Percentiles rank a stretch among this genome's conserved stretches.
phyloP scores from a whole-genome alignment of 2,329 filamentous ascomycete genomes.

The Fusarium albidum region DNA sequence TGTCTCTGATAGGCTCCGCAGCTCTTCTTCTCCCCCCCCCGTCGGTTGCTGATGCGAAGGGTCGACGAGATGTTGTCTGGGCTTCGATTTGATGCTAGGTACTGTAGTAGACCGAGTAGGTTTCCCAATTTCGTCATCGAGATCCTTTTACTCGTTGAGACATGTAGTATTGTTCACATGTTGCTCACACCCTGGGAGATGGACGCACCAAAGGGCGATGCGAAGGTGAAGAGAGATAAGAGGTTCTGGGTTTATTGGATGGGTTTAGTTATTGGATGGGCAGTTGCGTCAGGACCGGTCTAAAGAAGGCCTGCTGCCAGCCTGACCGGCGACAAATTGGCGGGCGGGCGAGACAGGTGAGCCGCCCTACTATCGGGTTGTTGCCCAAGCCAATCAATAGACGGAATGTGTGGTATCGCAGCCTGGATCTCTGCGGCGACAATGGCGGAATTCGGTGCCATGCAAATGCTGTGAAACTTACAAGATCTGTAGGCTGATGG shows the following conservation, averaged over 20 bases:
- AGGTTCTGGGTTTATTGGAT: conserved; percentile 26
- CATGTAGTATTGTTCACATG: conserved; percentile 12
- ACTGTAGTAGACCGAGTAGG: too few relatives aligned
- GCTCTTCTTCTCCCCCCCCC: background rate
- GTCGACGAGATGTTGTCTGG: conserved; percentile 6
- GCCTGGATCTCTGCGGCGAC: conserved; percentile 7
- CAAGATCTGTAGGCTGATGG: background rate
- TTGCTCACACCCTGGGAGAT: background rate
- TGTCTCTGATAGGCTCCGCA: background rate
- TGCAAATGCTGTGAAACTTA: conserved; percentile 10
- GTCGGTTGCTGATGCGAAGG: conserved; percentile 9
- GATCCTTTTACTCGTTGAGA: background rate
- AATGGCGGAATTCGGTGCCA: conserved; percentile 5
- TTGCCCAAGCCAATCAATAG: conserved; percentile 11
- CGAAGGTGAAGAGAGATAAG: conserved; percentile 32
- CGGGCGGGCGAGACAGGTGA: conserved; percentile 2
- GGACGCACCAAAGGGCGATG: background rate
- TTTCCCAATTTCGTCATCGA: background rate
- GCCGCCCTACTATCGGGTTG: conserved; percentile 5
- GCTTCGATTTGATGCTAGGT: background rate
- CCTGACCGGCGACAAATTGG: conserved; percentile 28
- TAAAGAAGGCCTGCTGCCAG: conserved; percentile 10
- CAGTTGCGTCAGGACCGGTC: conserved; percentile 22
- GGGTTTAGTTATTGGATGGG: conserved; percentile 32
- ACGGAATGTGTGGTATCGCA: background rate